phyloP scores from a whole-genome alignment of 805 yeast species.

The Brettanomyces naardenensis region DNA sequence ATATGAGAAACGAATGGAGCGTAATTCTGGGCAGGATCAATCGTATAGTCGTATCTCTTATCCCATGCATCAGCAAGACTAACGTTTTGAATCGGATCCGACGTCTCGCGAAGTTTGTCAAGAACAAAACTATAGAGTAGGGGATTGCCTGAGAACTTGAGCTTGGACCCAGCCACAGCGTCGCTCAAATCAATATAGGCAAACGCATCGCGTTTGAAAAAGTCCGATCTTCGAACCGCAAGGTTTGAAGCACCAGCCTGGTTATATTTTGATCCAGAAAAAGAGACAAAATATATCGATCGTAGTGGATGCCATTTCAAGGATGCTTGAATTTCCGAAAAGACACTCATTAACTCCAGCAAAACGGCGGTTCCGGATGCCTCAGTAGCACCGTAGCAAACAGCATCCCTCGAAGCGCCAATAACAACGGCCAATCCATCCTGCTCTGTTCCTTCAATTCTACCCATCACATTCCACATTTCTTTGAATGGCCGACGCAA shows the following conservation, averaged over 20 bases:
- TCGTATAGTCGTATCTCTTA: constrained; percentile 9
- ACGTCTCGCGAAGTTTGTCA: constrained; percentile 28
- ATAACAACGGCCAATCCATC: constrained; percentile 61
- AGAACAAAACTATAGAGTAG: constrained; percentile 42
- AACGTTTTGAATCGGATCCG: constrained; percentile 18
- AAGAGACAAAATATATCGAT: constrained; percentile 73
- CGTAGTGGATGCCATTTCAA: constrained; percentile 80
- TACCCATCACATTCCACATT: constrained; percentile 73
- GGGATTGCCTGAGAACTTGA: constrained; percentile 53
- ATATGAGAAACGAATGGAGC: constrained; percentile 54
- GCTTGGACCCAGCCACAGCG: constrained; percentile 42
- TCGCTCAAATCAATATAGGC: constrained; percentile 71
- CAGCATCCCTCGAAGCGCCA: constrained; percentile 77
- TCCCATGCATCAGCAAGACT: constrained; percentile 18
- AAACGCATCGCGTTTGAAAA: constrained; percentile 51
- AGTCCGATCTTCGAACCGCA: constrained; percentile 48
- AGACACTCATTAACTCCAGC: constrained; percentile 61
- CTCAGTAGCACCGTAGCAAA: constrained; percentile 61
- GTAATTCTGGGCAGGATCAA: constrained; percentile 47
- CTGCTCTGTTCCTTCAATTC: constrained; percentile 76
- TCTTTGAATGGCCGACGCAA: constrained; percentile 48
- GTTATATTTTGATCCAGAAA: constrained; percentile 76
- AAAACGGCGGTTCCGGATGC: constrained; percentile 69
- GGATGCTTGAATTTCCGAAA: constrained; percentile 54
- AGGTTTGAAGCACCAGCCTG: constrained; percentile 81